Percentiles rank a stretch among this genome's conserved stretches.
phyloP scores from a whole-genome alignment of 345 rosid genomes.

The Rhizophora apiculata region DNA sequence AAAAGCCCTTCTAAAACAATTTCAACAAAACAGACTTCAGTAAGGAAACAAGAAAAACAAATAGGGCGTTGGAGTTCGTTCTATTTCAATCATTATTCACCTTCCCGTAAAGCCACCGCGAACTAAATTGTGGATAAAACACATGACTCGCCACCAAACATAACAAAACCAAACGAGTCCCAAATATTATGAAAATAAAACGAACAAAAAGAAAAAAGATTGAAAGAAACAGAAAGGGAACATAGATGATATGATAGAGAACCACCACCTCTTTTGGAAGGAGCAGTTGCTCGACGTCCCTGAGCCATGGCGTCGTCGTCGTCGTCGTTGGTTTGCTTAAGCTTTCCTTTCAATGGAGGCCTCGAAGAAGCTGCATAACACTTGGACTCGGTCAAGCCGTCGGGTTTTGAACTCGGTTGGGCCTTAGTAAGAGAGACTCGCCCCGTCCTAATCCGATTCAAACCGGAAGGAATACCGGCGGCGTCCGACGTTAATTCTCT shows the following conservation, averaged over 20 bases:
- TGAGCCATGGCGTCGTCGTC: slow-evolving; percentile 19
- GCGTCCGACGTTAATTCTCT: slow-evolving; percentile 33
- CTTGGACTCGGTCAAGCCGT: slow-evolving; percentile 34
- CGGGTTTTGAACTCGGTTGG: slow-evolving; percentile 34
- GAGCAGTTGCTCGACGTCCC: slow-evolving; percentile 25
- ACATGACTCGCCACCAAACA: not conserved
- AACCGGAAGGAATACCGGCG: slow-evolving; percentile 61
- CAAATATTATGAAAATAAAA: not conserved
- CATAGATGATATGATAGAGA: not conserved
- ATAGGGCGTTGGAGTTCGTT: not conserved
- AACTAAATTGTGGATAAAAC: not conserved
- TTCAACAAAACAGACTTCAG: not conserved
- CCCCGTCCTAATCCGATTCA: slow-evolving; percentile 76
- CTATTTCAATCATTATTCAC: not conserved
- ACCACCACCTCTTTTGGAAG: slow-evolving; percentile 40
- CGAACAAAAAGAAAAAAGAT: not conserved
- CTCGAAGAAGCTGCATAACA: slow-evolving; percentile 21
- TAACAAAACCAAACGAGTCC: not conserved
- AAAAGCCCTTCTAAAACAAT: not conserved
- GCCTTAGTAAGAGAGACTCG: slow-evolving; percentile 27
- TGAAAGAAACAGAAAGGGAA: not conserved
- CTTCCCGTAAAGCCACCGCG: not conserved
- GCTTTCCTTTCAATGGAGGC: slow-evolving; percentile 40
- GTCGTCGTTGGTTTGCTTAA: slow-evolving; percentile 23
- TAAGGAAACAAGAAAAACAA: not conserved